Evolutionary conservation across 306 rosid genomes (phyloP), one percentile per base, ranked within the genome.

Genomic region (Rosa chinensis): DNA sequence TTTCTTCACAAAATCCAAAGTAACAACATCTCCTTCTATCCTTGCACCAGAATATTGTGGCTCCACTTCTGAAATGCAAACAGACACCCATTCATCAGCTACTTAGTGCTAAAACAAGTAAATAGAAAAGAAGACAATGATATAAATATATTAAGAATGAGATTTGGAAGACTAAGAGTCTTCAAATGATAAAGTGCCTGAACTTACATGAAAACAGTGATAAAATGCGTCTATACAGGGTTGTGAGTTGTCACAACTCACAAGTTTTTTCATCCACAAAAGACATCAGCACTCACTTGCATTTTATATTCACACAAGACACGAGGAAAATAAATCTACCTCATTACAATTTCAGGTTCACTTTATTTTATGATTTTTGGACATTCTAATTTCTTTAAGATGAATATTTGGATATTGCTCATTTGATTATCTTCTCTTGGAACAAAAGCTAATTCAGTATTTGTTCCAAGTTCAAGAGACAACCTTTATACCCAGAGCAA

Each of bases 21-120:
- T 91, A 81, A 96, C 89, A 80, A 85, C 89, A 67, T 96, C 97
- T 40, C 97, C 99, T 67, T 96, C 99, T 78, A 96, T 93, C 87
- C 89, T 93, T 76, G 98, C 98, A 76, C 99, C 98, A 4, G 96
- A 80, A 78, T 96, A 96, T 74, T 90, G 92, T 62, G 97, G 84
- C 91, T 96, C 99, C 74, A 96, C 99, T 69, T 93, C 99, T 96
- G 88, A 78, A 67, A 86, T 84, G 55, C 18, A 86, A 87, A 87
- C 56, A 55, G 71, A 81, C 64, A 66, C 68, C 81, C 72, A 50
- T 23, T 76, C 68, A 78, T 71, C 48, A 80, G 67, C 70, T 76
- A 59, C 61, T 37, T 6, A n/a, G 88, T 45, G 53, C 43, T 12
- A 85, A 74, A 71, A 74, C 44, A 84, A 59, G 47, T 23, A 25